These are phyloP conservation scores for Paramecium sexaurelia DNA, from an alignment of 73 alveolate genomes.

Conservation along the genomic window DNA sequence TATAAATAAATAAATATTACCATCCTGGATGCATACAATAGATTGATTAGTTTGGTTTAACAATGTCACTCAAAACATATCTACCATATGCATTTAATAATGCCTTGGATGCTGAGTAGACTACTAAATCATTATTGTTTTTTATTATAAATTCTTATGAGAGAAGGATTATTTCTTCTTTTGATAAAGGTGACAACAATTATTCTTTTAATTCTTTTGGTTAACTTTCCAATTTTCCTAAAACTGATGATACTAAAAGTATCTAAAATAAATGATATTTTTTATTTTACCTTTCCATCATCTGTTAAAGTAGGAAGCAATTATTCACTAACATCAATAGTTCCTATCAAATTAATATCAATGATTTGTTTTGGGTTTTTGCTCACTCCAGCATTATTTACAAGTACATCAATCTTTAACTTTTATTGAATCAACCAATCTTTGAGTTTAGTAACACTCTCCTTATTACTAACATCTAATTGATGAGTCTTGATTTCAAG, in stretches of 20 bases:
- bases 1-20: not conserved
- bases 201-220: not conserved
- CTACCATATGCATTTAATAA: slow-evolving; percentile 12
- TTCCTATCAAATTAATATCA: not conserved
- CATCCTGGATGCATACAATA: slow-evolving; percentile 54
- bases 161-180: not conserved
- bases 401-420: slow-evolving; percentile 22
- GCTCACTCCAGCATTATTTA: slow-evolving; percentile 39
- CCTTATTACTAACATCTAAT: not conserved
- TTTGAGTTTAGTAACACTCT: not conserved
- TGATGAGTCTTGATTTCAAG: not conserved
- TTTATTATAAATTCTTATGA: not conserved
- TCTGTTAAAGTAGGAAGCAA: not conserved
- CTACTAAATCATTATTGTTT: not conserved
- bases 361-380: not conserved
- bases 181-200: not conserved
- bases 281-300: slow-evolving; percentile 24
- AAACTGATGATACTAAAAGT: not conserved
- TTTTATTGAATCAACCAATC: not conserved
- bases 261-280: not conserved
- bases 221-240: not conserved
- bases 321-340: not conserved
- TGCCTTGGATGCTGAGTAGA: slow-evolving; percentile 28
- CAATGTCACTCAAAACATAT: not conserved
- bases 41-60: not conserved